Base-by-base conservation (phyloP, 768 basidiomycete genomes). In the Rhodocollybia butyracea region DNA sequence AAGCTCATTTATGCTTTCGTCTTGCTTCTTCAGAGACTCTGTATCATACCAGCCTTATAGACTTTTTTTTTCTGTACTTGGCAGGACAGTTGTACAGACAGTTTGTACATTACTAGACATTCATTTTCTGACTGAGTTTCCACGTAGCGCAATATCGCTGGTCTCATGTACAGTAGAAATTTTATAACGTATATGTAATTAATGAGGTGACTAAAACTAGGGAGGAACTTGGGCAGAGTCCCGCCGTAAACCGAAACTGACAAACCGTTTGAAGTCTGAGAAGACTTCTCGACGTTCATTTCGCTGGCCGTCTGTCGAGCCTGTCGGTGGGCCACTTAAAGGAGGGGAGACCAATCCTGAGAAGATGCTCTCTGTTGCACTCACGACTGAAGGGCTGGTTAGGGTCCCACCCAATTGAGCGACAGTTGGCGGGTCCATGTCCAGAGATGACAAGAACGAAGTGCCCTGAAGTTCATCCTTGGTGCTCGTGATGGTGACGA, bases 401-500 rank as follows among this genome's bases (percentile, higher is more conserved):
- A 86, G 71, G 40, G 76, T 82, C n/a, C 78, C 71, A 46, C 71
- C 77, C 4, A 76, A 67, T 57, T 77, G 73, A 12, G 75, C 71
- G 2, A 77, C 70, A 19, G 73, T 68, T 0, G 83, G 73, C 1
- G 94, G 94, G 60, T 98, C 95, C 97, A 99, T 99, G 69, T 99
- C 97, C 30, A 99, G 80, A 0, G 86, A 81, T 0, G 94, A 89
- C 30, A 99, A 82, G 79, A 99, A 98, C 0, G 97, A 98, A 0
- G 90, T 88, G 67, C 82, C 87, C 58, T 91, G 84, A 13, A 99
- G 79, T 52, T 98, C 94, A 26, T 84, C 80, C 66, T 93, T 91
- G 4, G 91, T 94, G 61, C 96, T 96, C 30, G 96, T 98, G 54
- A 91, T 88, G 6, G 91, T 88, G 38, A 98, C 76, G 75, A 98